A percentile compares a stretch with the other conserved stretches of the same genome.
These are phyloP conservation scores for Alternaria solani DNA, from an alignment of 2,329 filamentous ascomycete genomes.

Conservation along the genomic window DNA sequence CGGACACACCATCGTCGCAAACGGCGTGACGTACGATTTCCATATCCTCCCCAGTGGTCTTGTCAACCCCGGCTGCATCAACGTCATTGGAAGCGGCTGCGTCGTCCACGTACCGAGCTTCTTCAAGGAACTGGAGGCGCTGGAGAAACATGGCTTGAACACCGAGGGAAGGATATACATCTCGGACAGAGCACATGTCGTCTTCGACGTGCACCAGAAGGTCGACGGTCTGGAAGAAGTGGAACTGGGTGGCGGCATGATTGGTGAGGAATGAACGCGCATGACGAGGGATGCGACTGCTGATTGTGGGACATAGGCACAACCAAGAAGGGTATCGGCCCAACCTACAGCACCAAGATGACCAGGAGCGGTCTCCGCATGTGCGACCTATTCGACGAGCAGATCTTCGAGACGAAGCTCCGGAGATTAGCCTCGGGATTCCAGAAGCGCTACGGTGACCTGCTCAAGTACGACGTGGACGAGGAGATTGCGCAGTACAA, in stretches of 20 bases:
- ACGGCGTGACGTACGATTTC: conserved; percentile 57
- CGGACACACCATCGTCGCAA: conserved; percentile 54
- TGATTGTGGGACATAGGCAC: conserved; percentile 56
- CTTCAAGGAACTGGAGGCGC: conserved; percentile 69
- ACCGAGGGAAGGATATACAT: conserved; percentile 69
- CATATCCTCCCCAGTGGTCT: conserved; percentile 67
- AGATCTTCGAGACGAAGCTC: conserved; percentile 71
- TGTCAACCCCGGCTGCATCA: conserved; percentile 73
- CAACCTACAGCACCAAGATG: conserved; percentile 70
- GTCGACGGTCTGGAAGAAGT: conserved; percentile 74
- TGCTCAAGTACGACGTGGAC: conserved; percentile 73
- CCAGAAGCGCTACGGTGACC: conserved; percentile 72
- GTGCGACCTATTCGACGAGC: conserved; percentile 72
- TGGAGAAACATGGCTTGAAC: conserved; percentile 68
- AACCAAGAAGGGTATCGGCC: conserved; percentile 62
- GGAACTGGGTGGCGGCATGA: conserved; percentile 58
- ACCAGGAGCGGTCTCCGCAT: conserved; percentile 72
- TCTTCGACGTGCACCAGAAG: conserved; percentile 70
- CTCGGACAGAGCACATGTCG: conserved; percentile 69
- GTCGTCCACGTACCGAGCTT: conserved; percentile 74
- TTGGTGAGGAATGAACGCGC: conserved; percentile 36
- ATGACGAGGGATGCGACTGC: conserved; percentile 8
- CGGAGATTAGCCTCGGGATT: conserved; percentile 68
- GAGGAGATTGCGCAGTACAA: conserved; percentile 71
- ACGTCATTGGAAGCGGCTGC: conserved; percentile 72